Percentiles rank a stretch among this genome's conserved stretches.
phyloP scores from a whole-genome alignment of 495 filamentous ascomycete species.

The Podospora fimiseda region DNA sequence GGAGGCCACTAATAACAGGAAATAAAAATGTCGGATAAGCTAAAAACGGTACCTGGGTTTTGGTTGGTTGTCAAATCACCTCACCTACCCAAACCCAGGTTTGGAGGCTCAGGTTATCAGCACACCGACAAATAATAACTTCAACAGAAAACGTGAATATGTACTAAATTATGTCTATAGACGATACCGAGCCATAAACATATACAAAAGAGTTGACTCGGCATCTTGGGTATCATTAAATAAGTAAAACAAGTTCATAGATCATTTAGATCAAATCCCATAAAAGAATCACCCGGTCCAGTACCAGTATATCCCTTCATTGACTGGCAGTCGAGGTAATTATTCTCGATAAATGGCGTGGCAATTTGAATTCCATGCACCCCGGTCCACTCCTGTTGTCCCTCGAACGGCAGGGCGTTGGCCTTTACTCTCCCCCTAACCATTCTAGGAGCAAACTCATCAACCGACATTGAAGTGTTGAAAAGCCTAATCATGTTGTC shows the following conservation, averaged over 20 bases:
- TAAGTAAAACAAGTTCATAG: slow-evolving; percentile 2
- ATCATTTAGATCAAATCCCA: background rate
- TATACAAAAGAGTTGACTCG: background rate
- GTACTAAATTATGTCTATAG: too few species aligned
- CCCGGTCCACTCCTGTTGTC: slow-evolving; percentile 17
- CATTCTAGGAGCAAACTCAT: slow-evolving; percentile 22
- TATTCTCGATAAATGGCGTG: slow-evolving; percentile 39
- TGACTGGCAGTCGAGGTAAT: slow-evolving; percentile 29
- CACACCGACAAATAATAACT: too few species aligned
- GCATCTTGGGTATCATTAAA: background rate
- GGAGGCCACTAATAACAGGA: too few species aligned
- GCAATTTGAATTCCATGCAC: slow-evolving; percentile 36
- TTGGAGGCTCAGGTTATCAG: too few species aligned
- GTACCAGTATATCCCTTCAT: slow-evolving; percentile 27
- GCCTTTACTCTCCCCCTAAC: slow-evolving; percentile 27
- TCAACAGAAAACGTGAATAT: too few species aligned
- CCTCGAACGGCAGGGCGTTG: slow-evolving; percentile 24
- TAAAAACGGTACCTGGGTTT: too few species aligned
- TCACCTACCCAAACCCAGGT: too few species aligned
- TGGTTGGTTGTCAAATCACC: too few species aligned
- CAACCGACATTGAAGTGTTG: slow-evolving; percentile 33
- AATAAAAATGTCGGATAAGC: too few species aligned
- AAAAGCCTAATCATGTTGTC: slow-evolving; percentile 37
- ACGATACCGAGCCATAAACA: background rate
- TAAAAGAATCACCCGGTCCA: slow-evolving; percentile 17